Base-by-base conservation (phyloP, 78 protist genomes). In the Dictyostelium firmibasis region DNA sequence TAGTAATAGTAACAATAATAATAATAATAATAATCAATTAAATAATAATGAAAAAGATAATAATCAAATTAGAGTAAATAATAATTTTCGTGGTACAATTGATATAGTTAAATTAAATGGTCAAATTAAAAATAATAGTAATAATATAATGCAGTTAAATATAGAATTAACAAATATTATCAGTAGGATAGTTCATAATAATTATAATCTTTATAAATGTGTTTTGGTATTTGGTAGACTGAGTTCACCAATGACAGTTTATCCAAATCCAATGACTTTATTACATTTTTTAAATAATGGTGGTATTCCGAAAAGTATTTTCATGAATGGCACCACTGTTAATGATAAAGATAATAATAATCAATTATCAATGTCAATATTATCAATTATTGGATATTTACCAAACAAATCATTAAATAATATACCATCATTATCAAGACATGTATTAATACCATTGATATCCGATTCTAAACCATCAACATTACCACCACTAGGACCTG, bases 401-500 rank as follows among this genome's bases (percentile, higher is more conserved):
- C 81, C 93, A 5, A 88, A 79, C 29, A 76, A 36, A 79, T 23
- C 33, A 13, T 14, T 76, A n/a, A 25, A 33, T 27, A 76, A 88
- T 33, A 29, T 64, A 31, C 86, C 85, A 2, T 38, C 86, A 13
- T 29, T 88, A 5, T 62, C 81, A 14, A 53, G 93, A 44, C 74
- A 78, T 31, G 50, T 88, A 3, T 29, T 88, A 5, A 50, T 88
- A 10, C 93, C 93, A 78, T 31, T 89, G 72, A 70, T 89, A 4
- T 69, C 86, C 0, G 87, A 89, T 27, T 53, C 88, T 8, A 72
- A 33, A 4, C 57, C 38, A 6, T 50, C 36, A 3, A 16, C 25
- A 29, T 18, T 67, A 67, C 94, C 94, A 27, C 94, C 94, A 10
- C 62, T 89, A 1, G 82, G 94, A 35, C 75, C 94, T n/a, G 94